Conservation (phyloP, 768 basidiomycete species). For the Psilocybe cyanescens region DNA sequence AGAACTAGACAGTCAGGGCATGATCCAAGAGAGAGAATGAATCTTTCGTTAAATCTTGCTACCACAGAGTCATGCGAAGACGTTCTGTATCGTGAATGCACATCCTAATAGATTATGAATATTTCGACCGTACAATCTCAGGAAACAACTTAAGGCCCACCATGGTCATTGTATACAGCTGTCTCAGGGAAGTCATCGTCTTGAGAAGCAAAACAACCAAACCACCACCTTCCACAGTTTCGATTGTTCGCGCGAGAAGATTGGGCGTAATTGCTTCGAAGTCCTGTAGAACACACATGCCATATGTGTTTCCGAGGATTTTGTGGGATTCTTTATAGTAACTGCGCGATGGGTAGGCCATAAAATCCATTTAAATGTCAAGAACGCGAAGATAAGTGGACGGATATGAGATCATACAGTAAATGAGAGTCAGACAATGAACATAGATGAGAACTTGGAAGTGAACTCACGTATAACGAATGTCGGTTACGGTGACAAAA, state of each 20-base stretch:
- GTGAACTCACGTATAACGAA: constrained; percentile 85
- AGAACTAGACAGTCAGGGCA: constrained; percentile 92
- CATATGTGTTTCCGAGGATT: constrained; percentile 96
- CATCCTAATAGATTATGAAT: constrained; percentile 63
- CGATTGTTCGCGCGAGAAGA: constrained; percentile 93
- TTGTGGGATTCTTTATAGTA: constrained; percentile 98
- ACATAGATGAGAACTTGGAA: background rate
- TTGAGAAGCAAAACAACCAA: constrained; percentile 88
- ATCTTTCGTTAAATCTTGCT: constrained; percentile 98
- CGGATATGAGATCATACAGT: background rate
- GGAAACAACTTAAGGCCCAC: constrained; percentile 31
- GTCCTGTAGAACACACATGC: constrained; percentile 96
- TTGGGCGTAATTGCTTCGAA: constrained; percentile 99
- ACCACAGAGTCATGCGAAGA: constrained; percentile 85
- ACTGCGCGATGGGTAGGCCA: constrained; percentile 34
- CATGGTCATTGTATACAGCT: constrained; percentile 92
- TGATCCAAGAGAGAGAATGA: constrained; percentile 94
- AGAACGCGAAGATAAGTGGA: background rate
- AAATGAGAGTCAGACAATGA: background rate
- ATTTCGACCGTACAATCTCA: background rate
- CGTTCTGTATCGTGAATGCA: constrained; percentile 93
- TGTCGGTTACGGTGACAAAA: constrained; percentile 98
- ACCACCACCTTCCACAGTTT: constrained; percentile 97
- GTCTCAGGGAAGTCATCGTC: constrained; percentile 92
- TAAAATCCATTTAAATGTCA: background rate